Base-by-base conservation (phyloP, 176 grass and related monocot species). In the Chrysopogon serrulatus region DNA sequence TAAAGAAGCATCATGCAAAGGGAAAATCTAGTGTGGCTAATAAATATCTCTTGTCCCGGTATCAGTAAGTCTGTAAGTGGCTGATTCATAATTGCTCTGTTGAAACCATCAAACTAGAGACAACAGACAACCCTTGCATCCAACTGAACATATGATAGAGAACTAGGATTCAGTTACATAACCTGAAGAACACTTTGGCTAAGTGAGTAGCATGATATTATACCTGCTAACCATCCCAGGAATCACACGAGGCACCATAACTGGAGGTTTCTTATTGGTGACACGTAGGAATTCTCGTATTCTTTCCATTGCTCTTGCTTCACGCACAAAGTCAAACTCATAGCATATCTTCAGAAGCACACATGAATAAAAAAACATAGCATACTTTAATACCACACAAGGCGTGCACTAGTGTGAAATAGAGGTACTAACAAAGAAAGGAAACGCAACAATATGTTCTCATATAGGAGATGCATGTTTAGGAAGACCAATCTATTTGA, bases 301-400 rank as follows among this genome's bases (percentile, higher is more conserved):
- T 79, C 83, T 93, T 87, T 98, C 96, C 96, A 98, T 98, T 54
- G 96, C 65, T 45, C 69, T 88, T 28, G 96, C 96, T 90, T 98
- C 96, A 18, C 91, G 91, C 23, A 93, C 79, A 95, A 98, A 98
- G 79, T 98, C 96, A 93, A 98, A 98, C 83, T 98, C 96, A 79
- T 95, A 98, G 83, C 79, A 86, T 79, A 98, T 90, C 96, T 98
- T 80, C 54, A 70, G 65, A 86, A 86, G 47, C 91, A 87, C 75
- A 51, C 5, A 21, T 53, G 33, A 88, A 43, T 33, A 41, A 18
- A 41, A 56, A 62, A 31, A 36, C 19, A 56, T 54, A 45, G 45
- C 12, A 73, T 18, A 71, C 16, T 72, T 72, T 30, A 37, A 88
- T 59, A 41, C 48, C 2, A 65, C 62, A 80, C 3, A 85, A 63